Percentiles rank a stretch among this genome's conserved stretches.
phyloP scores from a whole-genome alignment of 2,329 filamentous ascomycete genomes.

The Microdochium bolleyi region DNA sequence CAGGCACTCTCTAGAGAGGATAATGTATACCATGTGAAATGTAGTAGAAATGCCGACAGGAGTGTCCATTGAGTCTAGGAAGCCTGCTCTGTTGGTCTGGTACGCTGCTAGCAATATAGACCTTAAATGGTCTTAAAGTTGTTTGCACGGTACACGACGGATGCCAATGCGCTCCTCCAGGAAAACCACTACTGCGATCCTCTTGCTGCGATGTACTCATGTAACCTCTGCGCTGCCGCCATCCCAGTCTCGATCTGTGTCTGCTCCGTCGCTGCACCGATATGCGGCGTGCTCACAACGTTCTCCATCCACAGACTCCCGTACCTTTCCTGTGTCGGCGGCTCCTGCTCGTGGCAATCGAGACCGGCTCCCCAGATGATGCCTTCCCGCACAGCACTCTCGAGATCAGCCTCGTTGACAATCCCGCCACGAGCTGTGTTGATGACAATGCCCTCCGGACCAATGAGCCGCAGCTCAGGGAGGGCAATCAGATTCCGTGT shows the following conservation, averaged over 20 bases:
- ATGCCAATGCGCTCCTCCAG: no score
- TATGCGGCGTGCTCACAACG: slow-evolving; percentile 33
- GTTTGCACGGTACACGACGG: no score
- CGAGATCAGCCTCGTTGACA: slow-evolving; percentile 25
- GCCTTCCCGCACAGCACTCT: slow-evolving; percentile 19
- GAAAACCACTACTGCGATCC: no score
- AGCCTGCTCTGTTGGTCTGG: no score
- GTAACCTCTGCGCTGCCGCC: slow-evolving; percentile 13
- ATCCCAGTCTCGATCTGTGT: slow-evolving; percentile 20
- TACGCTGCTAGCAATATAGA: no score
- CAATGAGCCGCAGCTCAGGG: slow-evolving; percentile 24
- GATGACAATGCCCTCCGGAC: slow-evolving; percentile 27
- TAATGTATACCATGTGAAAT: no score
- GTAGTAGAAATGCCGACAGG: no score
- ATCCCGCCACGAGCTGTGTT: slow-evolving; percentile 31
- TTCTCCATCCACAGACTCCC: slow-evolving; percentile 22
- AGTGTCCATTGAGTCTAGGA: no score
- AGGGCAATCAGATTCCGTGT: slow-evolving; percentile 23
- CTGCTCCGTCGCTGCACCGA: slow-evolving; percentile 33
- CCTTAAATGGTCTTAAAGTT: no score
- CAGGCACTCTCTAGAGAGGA: no score
- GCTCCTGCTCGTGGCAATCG: slow-evolving; percentile 30
- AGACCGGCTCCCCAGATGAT: slow-evolving; percentile 29
- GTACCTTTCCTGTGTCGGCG: slow-evolving; percentile 25
- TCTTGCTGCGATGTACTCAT: slow-evolving; percentile 13